Evolutionary conservation across 169 alveolate genomes (phyloP), one percentile per base, ranked within the genome.

Genomic region (Eimeria necatrix): DNA sequence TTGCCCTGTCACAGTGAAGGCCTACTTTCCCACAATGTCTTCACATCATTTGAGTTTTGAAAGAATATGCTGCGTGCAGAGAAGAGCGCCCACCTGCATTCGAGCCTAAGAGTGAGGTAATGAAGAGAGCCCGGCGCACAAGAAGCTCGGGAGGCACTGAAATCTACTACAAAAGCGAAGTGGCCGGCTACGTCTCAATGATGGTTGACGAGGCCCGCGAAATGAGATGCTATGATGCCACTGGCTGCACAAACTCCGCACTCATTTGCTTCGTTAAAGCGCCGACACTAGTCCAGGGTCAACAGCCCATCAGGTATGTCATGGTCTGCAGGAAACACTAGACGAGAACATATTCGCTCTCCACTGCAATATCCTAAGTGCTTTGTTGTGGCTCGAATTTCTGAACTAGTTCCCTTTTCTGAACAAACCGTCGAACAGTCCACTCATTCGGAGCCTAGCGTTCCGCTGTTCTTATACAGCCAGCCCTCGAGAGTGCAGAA

Each of bases 211-310:
- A 5, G 14, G n/a, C 60, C 8, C 92, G 64, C 56, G 61, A 85
- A 46, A 85, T 85, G 92, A 8, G 7, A 18, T 85, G 92, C 92
- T 59, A 59, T 60, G 24, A 59, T 46, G 92, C 92, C 4, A 85
- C 92, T 24, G 92, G 92, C 20, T 85, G 92, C 92, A 14, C 7
- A 5, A 60, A 85, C 4, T 10, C 81, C 4, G 92, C 80, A 16
- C 49, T 85, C 22, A 16, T 85, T 52, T 85, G 92, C 80, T 32
- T 85, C 60, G 32, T 85, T 56, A n/a, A 9, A n/a, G 49, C 4
- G 41, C 32, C 76, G 14, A 85, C 92, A 18, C 61, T 85, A 24
- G 92, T 85, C 10, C 12, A 85, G 0, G 51, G 16, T 14, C 7
- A 85, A 22, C 20, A 12, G 7, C 92, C 92, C 48, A 85, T 85